Conservation (phyloP, 805 yeast species). For the Tetrapisispora fleetii region DNA sequence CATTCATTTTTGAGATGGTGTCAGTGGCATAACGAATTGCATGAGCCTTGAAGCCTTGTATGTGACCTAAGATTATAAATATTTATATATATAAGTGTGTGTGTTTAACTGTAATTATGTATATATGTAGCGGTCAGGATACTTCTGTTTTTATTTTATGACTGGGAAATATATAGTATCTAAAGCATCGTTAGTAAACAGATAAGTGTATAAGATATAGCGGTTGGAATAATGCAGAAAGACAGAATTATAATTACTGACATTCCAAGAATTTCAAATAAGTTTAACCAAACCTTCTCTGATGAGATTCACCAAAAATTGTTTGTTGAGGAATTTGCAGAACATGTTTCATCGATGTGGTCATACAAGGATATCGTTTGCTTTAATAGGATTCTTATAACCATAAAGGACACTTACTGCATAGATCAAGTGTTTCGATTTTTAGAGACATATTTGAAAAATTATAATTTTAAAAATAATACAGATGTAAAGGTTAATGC, state of each 20-base stretch:
- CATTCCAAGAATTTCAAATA: constrained; percentile 13
- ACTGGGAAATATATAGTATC: too few relatives aligned
- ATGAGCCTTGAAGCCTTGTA: too few relatives aligned
- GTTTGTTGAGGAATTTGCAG: constrained; percentile 17
- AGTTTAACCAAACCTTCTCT: constrained; percentile 9
- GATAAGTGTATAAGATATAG: too few relatives aligned
- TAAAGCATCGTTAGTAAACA: too few relatives aligned
- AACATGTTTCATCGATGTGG: constrained; percentile 11
- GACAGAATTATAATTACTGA: constrained; percentile 28
- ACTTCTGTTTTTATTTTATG: too few relatives aligned
- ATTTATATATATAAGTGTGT: too few relatives aligned
- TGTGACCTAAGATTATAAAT: too few relatives aligned
- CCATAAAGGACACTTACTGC: constrained; percentile 19
- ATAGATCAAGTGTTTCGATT: constrained; percentile 16
- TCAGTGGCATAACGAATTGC: too few relatives aligned
- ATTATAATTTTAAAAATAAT: background rate
- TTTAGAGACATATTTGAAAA: constrained; percentile 6
- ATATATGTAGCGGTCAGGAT: too few relatives aligned
- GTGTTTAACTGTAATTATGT: too few relatives aligned
- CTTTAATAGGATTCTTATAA: constrained; percentile 35
- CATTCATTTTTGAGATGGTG: too few relatives aligned
- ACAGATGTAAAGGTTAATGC: background rate
- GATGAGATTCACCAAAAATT: constrained; percentile 13
- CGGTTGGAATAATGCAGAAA: constrained; percentile 2
- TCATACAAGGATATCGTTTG: constrained; percentile 34